Conservation (phyloP, 331 rosid genomes). For the Quercus lobata region DNA sequence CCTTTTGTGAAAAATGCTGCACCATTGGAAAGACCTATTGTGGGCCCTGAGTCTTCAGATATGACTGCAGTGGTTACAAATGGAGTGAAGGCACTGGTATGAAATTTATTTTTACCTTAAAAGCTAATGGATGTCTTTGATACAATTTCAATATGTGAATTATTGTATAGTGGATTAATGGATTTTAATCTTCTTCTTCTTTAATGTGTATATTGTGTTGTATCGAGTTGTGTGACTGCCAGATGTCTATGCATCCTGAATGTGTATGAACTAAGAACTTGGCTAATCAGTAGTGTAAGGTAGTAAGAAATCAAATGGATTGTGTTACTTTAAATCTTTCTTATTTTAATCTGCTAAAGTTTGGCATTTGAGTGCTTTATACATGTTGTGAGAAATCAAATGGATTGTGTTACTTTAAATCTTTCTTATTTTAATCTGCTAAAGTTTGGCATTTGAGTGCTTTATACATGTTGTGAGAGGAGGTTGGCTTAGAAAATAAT, state of each 20-base stretch:
- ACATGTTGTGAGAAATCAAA: neutral
- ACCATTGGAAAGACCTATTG: conserved; percentile 75
- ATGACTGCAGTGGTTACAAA: conserved; percentile 40
- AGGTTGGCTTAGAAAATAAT: neutral
- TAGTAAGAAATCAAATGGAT: neutral
- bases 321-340: neutral
- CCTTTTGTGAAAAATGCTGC: conserved; percentile 85
- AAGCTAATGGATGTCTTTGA: neutral
- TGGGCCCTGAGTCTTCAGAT: conserved; percentile 48
- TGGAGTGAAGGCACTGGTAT: conserved; percentile 75
- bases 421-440: neutral
- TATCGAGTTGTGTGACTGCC: conserved; percentile 5
- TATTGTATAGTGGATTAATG: neutral
- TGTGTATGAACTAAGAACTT: neutral
- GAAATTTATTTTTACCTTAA: neutral
- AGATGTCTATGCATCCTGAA: neutral
- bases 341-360: neutral
- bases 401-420: neutral
- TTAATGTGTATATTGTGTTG: neutral
- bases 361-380: neutral
- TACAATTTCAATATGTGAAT: conserved; percentile 13
- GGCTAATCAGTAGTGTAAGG: conserved; percentile 2
- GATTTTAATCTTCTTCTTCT: neutral
- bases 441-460: neutral
- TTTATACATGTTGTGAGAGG: neutral